Base-by-base conservation (phyloP, 1,284 basidiomycete species). In the Paramarasmius palmivorus region DNA sequence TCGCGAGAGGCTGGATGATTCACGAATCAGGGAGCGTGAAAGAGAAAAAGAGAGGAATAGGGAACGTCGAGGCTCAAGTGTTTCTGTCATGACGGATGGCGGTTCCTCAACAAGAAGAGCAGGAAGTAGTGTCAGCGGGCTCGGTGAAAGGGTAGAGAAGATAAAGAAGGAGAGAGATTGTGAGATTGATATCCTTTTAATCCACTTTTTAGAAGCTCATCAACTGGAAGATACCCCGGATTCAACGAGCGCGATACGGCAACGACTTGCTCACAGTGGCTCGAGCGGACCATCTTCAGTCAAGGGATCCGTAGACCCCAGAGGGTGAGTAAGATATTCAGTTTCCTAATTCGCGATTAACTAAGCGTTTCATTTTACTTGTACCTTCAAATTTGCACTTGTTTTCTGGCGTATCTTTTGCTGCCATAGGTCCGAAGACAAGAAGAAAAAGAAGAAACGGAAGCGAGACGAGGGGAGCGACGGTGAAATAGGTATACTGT, bases 381-480 rank as follows among this genome's bases (percentile, higher is more conserved):
- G 38, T 45, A 38, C 37, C 26, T 50, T 48, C 50, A 22, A 36
- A 45, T 56, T 35, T 72, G 67, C 41, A n/a, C n/a, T n/a, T n/a
- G n/a, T n/a, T n/a, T n/a, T n/a, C n/a, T n/a, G n/a, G n/a, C n/a
- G n/a, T n/a, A n/a, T n/a, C n/a, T n/a, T 57, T 64, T 54, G 41
- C 59, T 37, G 63, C 29, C 41, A n/a, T 48, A 76, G 69, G 66
- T 51, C 63, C 60, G 35, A 58, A 42, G 69, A 83, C 14, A 83
- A 86, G 41, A 92, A 91, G 76, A 91, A 92, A 74, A 92, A 93
- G 73, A 86, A 88, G 67, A 92, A 91, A 75, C 80, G 88, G 52
- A 83, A 91, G 6, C 8, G 35, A 22, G 70, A 75, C 12, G 88
- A 88, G 25, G 86, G 86, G 23, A 90, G 88, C 62, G 92, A 93